phyloP scores from a whole-genome alignment of 148 eudicot genomes.

The Pharnaceum exiguum region DNA sequence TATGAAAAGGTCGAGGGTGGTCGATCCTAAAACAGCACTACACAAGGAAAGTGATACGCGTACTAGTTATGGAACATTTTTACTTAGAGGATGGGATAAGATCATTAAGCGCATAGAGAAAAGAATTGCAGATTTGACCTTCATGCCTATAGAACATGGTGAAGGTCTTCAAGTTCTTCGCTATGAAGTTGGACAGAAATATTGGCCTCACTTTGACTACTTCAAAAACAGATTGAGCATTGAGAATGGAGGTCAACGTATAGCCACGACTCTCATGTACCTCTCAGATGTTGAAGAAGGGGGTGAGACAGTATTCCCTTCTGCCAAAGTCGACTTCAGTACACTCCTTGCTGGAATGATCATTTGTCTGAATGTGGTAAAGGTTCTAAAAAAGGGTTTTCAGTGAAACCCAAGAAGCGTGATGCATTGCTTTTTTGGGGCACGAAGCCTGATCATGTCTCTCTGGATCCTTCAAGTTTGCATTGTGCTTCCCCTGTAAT shows the following conservation, averaged over 20 bases:
- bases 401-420: conserved; percentile 85
- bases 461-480: conserved; percentile 79
- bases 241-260: conserved; percentile 82
- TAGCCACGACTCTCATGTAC: conserved; percentile 95
- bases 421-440: conserved; percentile 98
- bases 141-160: conserved; percentile 91
- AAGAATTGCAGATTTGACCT: conserved; percentile 76
- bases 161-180: conserved; percentile 97
- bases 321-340: conserved; percentile 71
- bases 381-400: conserved; percentile 78
- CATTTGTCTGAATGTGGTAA: conserved; percentile 86
- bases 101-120: conserved; percentile 65
- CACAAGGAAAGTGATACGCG: conserved; percentile 74
- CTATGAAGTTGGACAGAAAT: conserved; percentile 91
- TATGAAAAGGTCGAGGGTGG: conserved; percentile 89
- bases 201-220: conserved; percentile 88
- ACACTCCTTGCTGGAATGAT: conserved; percentile 88
- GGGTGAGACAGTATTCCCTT: conserved; percentile 91
- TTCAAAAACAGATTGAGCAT: conserved; percentile 72
- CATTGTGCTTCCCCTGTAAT: conserved; percentile 85
- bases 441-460: conserved; percentile 91
- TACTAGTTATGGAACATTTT: conserved; percentile 94
- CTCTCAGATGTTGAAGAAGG: conserved; percentile 96
- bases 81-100: conserved; percentile 76
- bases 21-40: conserved; percentile 86